Percentiles rank a stretch among this genome's conserved stretches.
phyloP scores from a whole-genome alignment of 176 grass and related monocot genomes.

The Olyra latifolia region DNA sequence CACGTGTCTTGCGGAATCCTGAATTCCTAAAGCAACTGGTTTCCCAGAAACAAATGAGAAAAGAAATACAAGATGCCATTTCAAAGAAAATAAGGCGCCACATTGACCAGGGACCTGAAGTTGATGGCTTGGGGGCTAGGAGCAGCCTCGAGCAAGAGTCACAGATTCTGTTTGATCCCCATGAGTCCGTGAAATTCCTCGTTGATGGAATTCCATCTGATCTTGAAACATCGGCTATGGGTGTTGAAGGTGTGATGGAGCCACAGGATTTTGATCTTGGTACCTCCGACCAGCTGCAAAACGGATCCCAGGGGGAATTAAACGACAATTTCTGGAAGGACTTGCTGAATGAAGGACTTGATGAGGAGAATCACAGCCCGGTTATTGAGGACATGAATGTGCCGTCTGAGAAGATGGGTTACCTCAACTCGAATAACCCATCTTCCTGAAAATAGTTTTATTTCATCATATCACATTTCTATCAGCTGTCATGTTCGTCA shows the following conservation, averaged over 20 bases:
- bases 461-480: neutral
- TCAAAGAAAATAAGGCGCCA: constrained; percentile 75
- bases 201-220: constrained; percentile 32
- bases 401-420: constrained; percentile 63
- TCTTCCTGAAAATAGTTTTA: constrained; percentile 3
- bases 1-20: constrained; percentile 69
- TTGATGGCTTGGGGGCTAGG: constrained; percentile 41
- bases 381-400: constrained; percentile 44
- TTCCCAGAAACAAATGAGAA: constrained; percentile 62
- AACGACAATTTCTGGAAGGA: constrained; percentile 83
- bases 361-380: constrained; percentile 35
- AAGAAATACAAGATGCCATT: constrained; percentile 79
- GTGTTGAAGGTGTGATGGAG: neutral
- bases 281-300: constrained; percentile 12
- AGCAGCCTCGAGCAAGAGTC: constrained; percentile 43
- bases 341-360: constrained; percentile 54
- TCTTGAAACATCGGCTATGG: neutral
- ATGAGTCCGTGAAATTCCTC: constrained; percentile 30
- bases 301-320: constrained; percentile 40
- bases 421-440: constrained; percentile 46
- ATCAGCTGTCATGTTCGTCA: neutral
- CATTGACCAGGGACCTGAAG: constrained; percentile 59
- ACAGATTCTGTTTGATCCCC: constrained; percentile 36
- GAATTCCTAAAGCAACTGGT: constrained; percentile 71
- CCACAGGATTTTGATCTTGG: constrained; percentile 22